Conservation (phyloP, 257 asterid genomes). For the Anisodus acutangulus region DNA sequence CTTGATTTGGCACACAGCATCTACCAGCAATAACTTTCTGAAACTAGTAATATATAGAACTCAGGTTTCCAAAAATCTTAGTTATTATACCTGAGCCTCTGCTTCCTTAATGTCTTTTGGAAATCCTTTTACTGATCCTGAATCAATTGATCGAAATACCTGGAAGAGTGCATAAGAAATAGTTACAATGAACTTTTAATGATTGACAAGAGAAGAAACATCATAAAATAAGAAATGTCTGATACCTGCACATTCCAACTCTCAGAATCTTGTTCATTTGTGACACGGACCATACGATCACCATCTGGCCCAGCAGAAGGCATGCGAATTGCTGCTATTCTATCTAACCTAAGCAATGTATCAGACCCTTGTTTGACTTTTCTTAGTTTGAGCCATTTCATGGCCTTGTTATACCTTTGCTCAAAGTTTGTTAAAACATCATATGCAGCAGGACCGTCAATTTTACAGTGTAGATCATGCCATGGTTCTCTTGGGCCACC, state of each 20-base stretch:
- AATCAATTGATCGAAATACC: constrained; percentile 96
- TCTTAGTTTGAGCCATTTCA: constrained; percentile 79
- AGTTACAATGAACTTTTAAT: background rate
- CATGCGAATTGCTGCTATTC: constrained; percentile 86
- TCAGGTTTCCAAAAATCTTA: background rate
- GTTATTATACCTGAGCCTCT: constrained; percentile 56
- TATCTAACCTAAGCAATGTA: constrained; percentile 74
- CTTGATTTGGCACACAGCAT: background rate
- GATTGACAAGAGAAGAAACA: background rate
- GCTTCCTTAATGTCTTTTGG: constrained; percentile 66
- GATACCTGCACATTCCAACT: constrained; percentile 96
- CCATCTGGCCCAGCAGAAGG: constrained; percentile 64
- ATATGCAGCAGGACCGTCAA: constrained; percentile 98
- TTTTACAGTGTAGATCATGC: constrained; percentile 95
- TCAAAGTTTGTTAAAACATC: constrained; percentile 95
- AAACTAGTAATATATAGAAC: background rate
- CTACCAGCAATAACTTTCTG: background rate
- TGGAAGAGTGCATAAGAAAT: constrained; percentile 38
- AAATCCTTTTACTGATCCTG: constrained; percentile 93
- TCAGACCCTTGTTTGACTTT: constrained; percentile 70
- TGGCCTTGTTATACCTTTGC: constrained; percentile 88
- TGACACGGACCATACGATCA: constrained; percentile 67
- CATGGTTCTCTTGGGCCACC: constrained; percentile 87
- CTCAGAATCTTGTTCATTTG: constrained; percentile 75
- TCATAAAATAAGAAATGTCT: background rate